Conservation (phyloP, 768 basidiomycete genomes). For the Amanita subjunquillea region DNA sequence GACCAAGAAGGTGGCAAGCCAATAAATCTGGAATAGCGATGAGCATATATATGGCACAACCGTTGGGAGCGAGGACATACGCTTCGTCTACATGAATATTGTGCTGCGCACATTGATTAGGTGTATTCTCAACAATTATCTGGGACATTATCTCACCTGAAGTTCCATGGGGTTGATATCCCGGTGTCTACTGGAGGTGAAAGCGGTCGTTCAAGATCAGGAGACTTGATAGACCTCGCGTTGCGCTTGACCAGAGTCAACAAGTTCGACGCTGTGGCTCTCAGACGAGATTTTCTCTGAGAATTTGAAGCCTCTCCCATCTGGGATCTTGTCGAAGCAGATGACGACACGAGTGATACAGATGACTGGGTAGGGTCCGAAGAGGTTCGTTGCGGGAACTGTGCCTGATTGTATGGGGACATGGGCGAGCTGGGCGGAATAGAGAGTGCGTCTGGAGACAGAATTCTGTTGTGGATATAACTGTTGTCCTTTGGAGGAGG, state of each 20-base stretch:
- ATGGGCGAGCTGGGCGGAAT: conserved; percentile 31
- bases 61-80: conserved; percentile 22
- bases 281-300: conserved; percentile 7
- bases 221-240: conserved; percentile 18
- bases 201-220: conserved; percentile 10
- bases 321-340: conserved; percentile 18
- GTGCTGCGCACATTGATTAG: conserved; percentile 34
- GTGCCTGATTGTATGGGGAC: conserved; percentile 23
- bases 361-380: conserved; percentile 23
- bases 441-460: conserved; percentile 32
- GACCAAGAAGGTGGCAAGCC: conserved; percentile 74
- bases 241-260: conserved; percentile 32
- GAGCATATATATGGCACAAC: neutral
- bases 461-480: conserved; percentile 36
- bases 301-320: conserved; percentile 9
- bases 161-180: conserved; percentile 67
- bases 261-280: conserved; percentile 28
- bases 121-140: neutral
- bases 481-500: conserved; percentile 57
- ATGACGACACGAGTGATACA: conserved; percentile 26
- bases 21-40: conserved; percentile 28
- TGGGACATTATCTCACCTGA: conserved; percentile 34
- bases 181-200: conserved; percentile 39
- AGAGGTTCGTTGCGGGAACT: conserved; percentile 22
- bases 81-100: conserved; percentile 74